phyloP scores from a whole-genome alignment of 768 basidiomycete species.

The Auriscalpium vulgare region DNA sequence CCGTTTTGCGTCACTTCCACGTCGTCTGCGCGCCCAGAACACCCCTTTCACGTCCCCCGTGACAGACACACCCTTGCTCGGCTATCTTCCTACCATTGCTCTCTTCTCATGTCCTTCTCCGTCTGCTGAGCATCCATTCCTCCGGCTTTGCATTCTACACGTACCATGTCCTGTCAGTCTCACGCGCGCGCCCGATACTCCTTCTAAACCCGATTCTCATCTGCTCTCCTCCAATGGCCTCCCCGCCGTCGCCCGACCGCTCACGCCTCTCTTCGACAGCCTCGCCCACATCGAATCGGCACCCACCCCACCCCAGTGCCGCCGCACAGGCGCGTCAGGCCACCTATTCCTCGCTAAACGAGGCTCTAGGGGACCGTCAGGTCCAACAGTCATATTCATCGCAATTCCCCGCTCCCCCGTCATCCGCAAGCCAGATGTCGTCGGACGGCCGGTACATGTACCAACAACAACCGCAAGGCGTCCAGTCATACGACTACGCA shows the following conservation, averaged over 20 bases:
- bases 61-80: not conserved
- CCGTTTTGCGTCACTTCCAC: not conserved
- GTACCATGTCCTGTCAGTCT: slow-evolving; percentile 17
- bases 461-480: slow-evolving; percentile 35
- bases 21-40: not conserved
- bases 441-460: slow-evolving; percentile 52
- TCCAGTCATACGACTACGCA: slow-evolving; percentile 43
- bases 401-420: slow-evolving; percentile 5
- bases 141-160: slow-evolving; percentile 8
- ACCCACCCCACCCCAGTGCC: slow-evolving; percentile 2
- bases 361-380: slow-evolving; percentile 15
- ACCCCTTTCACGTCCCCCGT: not conserved
- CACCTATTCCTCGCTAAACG: slow-evolving; percentile 18
- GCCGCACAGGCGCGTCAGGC: slow-evolving; percentile 10
- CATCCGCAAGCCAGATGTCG: slow-evolving; percentile 29
- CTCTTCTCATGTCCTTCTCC: slow-evolving; percentile 8
- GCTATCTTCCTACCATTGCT: slow-evolving; percentile 1
- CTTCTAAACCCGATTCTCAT: not conserved
- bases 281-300: slow-evolving; percentile 10
- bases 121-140: not conserved
- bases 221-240: slow-evolving; percentile 6
- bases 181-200: slow-evolving; percentile 10
- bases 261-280: slow-evolving; percentile 10
- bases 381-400: slow-evolving; percentile 9
- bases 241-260: slow-evolving; percentile 7